These are phyloP conservation scores for Hygrophila difformis DNA, from an alignment of 257 asterid species.

Conservation along the genomic window DNA sequence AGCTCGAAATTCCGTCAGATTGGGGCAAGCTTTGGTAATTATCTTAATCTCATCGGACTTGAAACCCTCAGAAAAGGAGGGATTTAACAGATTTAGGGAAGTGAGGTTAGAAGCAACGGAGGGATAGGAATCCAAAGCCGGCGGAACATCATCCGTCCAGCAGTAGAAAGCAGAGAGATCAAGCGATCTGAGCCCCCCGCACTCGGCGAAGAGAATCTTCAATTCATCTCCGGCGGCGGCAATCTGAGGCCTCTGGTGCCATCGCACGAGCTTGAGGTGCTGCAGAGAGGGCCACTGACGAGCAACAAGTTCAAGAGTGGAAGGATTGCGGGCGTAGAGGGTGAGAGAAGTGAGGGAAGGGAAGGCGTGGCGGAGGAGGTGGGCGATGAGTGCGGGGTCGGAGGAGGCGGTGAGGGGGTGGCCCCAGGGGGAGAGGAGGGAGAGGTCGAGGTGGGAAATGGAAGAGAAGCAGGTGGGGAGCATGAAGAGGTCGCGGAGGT, in stretches of 20 bases:
- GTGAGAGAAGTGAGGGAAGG: slow-evolving; percentile 47
- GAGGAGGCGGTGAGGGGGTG: slow-evolving; percentile 54
- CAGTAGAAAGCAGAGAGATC: slow-evolving; percentile 72
- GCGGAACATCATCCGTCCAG: slow-evolving; percentile 85
- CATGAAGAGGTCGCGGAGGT: slow-evolving; percentile 54
- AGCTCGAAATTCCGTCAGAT: slow-evolving; percentile 43
- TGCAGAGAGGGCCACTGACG: slow-evolving; percentile 41
- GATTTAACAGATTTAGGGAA: slow-evolving; percentile 52
- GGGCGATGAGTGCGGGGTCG: slow-evolving; percentile 42
- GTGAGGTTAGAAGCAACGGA: slow-evolving; percentile 32
- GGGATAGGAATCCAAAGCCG: slow-evolving; percentile 41
- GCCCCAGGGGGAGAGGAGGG: slow-evolving; percentile 88
- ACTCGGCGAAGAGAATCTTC: slow-evolving; percentile 26
- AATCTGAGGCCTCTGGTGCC: slow-evolving; percentile 84
- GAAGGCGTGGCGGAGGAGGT: slow-evolving; percentile 57
- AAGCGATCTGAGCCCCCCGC: slow-evolving; percentile 24
- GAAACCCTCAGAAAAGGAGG: slow-evolving; percentile 73
- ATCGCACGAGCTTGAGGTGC: slow-evolving; percentile 65
- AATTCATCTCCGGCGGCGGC: slow-evolving; percentile 65
- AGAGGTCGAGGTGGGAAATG: slow-evolving; percentile 62
- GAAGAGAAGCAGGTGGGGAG: slow-evolving; percentile 63
- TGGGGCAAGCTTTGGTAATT: slow-evolving; percentile 57
- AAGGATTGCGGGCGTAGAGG: slow-evolving; percentile 49
- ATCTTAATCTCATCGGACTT: slow-evolving; percentile 55
- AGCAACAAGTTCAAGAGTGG: slow-evolving; percentile 34